phyloP scores from a whole-genome alignment of 768 basidiomycete genomes.

The Boletus rufocinnamomeus region DNA sequence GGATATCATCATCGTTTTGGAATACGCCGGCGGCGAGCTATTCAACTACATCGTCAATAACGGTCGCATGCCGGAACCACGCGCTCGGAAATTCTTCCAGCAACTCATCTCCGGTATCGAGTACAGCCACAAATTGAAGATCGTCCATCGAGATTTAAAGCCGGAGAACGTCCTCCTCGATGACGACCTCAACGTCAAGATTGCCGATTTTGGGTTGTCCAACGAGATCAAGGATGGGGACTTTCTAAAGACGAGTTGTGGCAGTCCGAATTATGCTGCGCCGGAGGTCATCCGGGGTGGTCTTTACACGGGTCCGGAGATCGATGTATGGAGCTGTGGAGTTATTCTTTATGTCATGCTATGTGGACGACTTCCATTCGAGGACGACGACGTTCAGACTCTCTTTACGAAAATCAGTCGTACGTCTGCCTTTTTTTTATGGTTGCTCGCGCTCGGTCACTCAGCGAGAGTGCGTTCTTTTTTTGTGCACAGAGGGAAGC shows the following conservation, averaged over 20 bases:
- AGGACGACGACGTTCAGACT: slow-evolving; percentile 92
- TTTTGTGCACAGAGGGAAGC: slow-evolving; percentile 63
- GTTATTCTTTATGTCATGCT: slow-evolving; percentile 99
- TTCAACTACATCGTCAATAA: slow-evolving; percentile 98
- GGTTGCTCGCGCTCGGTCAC: background rate
- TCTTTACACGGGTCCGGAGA: slow-evolving; percentile 95
- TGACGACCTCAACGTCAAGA: slow-evolving; percentile 89
- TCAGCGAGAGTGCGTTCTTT: background rate
- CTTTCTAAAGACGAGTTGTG: slow-evolving; percentile 96
- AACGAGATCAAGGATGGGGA: slow-evolving; percentile 97
- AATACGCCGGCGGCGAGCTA: slow-evolving; percentile 93
- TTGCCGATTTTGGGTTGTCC: slow-evolving; percentile 97
- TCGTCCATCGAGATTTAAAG: slow-evolving; percentile 97
- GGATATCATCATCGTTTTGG: slow-evolving; percentile 98
- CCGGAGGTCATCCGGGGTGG: slow-evolving; percentile 97
- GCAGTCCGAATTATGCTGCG: slow-evolving; percentile 97
- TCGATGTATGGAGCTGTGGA: slow-evolving; percentile 98
- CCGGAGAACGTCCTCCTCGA: slow-evolving; percentile 93
- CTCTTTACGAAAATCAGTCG: slow-evolving; percentile 95
- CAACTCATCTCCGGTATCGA: slow-evolving; percentile 98
- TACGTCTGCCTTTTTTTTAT: slow-evolving; percentile 37
- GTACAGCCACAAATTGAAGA: slow-evolving; percentile 94
- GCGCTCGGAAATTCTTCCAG: slow-evolving; percentile 94
- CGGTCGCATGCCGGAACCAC: slow-evolving; percentile 85
- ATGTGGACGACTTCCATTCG: slow-evolving; percentile 92